Evolutionary conservation across 805 yeast species (phyloP).

Genomic region (Kuraishia ogatae): DNA sequence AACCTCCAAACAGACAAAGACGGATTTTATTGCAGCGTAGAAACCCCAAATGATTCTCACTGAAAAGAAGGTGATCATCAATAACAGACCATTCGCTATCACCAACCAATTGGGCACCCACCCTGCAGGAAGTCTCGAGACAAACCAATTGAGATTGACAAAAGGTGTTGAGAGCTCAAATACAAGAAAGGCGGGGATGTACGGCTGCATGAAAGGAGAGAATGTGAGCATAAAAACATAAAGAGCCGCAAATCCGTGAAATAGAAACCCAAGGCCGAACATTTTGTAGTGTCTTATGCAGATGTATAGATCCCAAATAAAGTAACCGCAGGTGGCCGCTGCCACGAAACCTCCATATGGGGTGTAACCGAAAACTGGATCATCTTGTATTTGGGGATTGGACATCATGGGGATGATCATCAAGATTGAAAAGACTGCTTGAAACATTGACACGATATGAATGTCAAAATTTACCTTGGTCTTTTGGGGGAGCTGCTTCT

Average conservation of each 20-base stretch:
- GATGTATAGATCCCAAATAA: conserved; percentile 79
- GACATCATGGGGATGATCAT: conserved; percentile 58
- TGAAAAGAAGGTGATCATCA: conserved; percentile 62
- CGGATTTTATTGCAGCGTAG: conserved; percentile 54
- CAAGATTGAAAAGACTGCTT: conserved; percentile 57
- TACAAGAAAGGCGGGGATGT: conserved; percentile 73
- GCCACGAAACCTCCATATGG: conserved; percentile 72
- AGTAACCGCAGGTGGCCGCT: conserved; percentile 75
- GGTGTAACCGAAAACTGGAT: conserved; percentile 58
- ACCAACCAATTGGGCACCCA: conserved; percentile 45
- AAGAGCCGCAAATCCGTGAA: conserved; percentile 80
- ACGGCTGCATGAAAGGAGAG: conserved; percentile 69
- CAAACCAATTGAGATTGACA: conserved; percentile 90
- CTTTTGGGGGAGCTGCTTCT: conserved; percentile 30
- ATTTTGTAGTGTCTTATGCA: conserved; percentile 54
- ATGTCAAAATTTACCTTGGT: conserved; percentile 73
- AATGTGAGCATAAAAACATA: conserved; percentile 59
- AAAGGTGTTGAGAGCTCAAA: conserved; percentile 93
- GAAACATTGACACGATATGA: conserved; percentile 84
- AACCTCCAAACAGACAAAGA: conserved; percentile 32
- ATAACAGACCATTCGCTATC: conserved; percentile 60
- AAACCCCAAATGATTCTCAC: conserved; percentile 87
- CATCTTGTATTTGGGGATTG: conserved; percentile 37
- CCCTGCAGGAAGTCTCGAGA: conserved; percentile 66
- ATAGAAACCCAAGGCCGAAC: conserved; percentile 74